Evolutionary conservation across 306 rosid species (phyloP), one percentile per base, ranked within the genome.

Genomic region (Cucumis melo): DNA sequence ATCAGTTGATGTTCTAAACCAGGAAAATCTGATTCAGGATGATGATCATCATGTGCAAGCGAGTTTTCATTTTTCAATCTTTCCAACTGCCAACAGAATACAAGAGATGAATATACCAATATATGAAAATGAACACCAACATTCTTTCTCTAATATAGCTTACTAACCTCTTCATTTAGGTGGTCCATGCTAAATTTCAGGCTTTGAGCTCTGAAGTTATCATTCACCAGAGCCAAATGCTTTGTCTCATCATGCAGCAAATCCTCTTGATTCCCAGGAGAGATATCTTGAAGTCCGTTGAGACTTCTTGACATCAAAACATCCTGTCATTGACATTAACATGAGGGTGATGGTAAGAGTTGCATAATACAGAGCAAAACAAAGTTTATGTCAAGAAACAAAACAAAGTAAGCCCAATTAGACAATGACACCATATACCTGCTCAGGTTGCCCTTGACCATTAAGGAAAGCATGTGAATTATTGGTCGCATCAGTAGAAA

Each of bases 101-200:
- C 63, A 84, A 39, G 58, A 71, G 65, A 74, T 50, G 73, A 58
- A 24, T 14, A 44, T 72, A 27, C 17, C 24, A 27, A 46, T 42
- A 44, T 50, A 16, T 29, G 17, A 41, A 72, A 68, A 7, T 51
- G 61, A 50, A 71, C 11, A 23, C 42, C 0, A 11, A 44, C 12
- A 27, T 14, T 10, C 53, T 66, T 66, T 71, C 75, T 44, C 23
- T 4, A 48, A 24, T 4, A 70, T 38, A 5, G 62, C 74, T 79
- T 56, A 73, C 55, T 24, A 80, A 95, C 99, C 97, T 95, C 98
- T 76, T 87, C 85, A 63, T 84, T 86, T 80, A 95, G 80, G 80
- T 80, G 86, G 59, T 89, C 97, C 85, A 95, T 81, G 88, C 98
- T 88, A 79, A 93, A 90, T 80, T 84, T 95, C 85, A 92, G 77